Evolutionary conservation across 257 asterid species (phyloP), one percentile per base, ranked within the genome.

Genomic region (Solanum sparsipilum): DNA sequence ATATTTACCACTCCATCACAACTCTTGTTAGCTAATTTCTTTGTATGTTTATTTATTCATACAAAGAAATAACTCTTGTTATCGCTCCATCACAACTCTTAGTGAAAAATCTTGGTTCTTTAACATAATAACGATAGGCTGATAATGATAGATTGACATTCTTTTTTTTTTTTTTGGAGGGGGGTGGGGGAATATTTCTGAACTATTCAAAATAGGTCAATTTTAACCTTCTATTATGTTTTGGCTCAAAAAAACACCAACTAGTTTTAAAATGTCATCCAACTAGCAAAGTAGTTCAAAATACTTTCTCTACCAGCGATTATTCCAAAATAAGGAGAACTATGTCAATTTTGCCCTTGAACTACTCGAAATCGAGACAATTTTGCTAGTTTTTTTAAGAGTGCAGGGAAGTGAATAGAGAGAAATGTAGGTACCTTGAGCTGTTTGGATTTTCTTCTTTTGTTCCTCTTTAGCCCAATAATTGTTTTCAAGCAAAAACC

Each of bases 401-500:
- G 4, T 31, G 7, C 2, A 15, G 32, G 21, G 68, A 36, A 76
- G 32, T 2, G 39, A 48, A 23, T n/a, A 36, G 15, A 79, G 52
- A 27, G 39, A 74, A 65, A 44, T 16, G 75, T 72, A 32, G 25
- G 79, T 87, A 88, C 93, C 91, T 92, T 88, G 88, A 60, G 10
- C 29, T 92, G 89, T 84, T 88, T 93, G 1, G 87, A 86, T 83
- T 82, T 90, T 13, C 84, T 78, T 74, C 71, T 60, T 92, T 93
- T 95, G 25, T 87, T 81, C 85, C 89, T 90, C 91, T 83, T 93
- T 52, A 91, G 91, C 84, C 91, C 44, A 67, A 91, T 89, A 27
- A 90, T 85, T 44, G 87, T 83, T 87, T 91, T 94, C 89, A 95
- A 91, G 91, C 98, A 93, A 87, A 84, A 76, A 34, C 93, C 96